These are phyloP conservation scores for Ceratocystiopsis brevicomis DNA, from an alignment of 2,329 filamentous ascomycete genomes.

Conservation along the genomic window DNA sequence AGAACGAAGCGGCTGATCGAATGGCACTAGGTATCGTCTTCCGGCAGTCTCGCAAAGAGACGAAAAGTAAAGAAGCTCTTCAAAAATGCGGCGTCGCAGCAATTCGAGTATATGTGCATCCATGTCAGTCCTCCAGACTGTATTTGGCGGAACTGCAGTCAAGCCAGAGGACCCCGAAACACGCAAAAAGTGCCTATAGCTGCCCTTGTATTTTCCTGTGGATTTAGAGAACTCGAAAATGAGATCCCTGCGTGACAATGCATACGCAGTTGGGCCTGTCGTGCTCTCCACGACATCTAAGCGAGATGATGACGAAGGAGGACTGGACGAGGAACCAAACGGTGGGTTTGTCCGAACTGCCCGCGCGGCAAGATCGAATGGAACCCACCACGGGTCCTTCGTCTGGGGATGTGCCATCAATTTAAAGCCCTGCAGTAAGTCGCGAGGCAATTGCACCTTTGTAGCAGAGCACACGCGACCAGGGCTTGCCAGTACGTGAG, in stretches of 20 bases:
- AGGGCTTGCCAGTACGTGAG: conserved; percentile 18
- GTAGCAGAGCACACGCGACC: conserved; percentile 6
- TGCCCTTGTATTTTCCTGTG: conserved; percentile 7
- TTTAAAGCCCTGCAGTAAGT: conserved; percentile 44
- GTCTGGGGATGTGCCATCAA: conserved; percentile 35
- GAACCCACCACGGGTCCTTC: conserved; percentile 35
- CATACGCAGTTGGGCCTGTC: conserved; percentile 10
- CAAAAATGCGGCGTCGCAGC: conserved; percentile 27
- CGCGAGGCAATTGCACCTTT: conserved; percentile 14
- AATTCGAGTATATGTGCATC: conserved; percentile 28
- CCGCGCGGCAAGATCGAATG: conserved; percentile 12
- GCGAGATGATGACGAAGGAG: neutral
- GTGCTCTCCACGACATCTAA: too few species aligned
- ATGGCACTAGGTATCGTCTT: conserved; percentile 23
- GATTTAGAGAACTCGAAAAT: conserved; percentile 11
- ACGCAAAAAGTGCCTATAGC: conserved; percentile 1
- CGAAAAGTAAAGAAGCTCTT: conserved; percentile 25
- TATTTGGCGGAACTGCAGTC: conserved; percentile 2
- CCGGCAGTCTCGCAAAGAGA: conserved; percentile 12
- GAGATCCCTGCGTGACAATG: conserved; percentile 17
- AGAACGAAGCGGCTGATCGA: conserved; percentile 8
- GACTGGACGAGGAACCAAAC: too few species aligned
- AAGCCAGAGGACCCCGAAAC: neutral
- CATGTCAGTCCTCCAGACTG: conserved; percentile 37
- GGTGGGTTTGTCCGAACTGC: too few species aligned